phyloP scores from a whole-genome alignment of 176 grass and related monocot genomes.

The maize (Zea mays) region Zm-B73-REFERENCE-NAM-5.0 NC_050103.1:75109001-75109500 shows the following conservation, averaged over 20 bases:
- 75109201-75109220: background rate
- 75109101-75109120: conserved; percentile 91
- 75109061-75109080: conserved; percentile 88
- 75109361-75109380: no score
- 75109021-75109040: conserved; percentile 88
- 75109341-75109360: background rate
- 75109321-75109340: conserved; percentile 91
- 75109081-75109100: conserved; percentile 98
- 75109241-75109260: background rate
- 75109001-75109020: conserved; percentile 90
- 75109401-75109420: no score
- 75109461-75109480: no score
- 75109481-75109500: no score
- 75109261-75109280: background rate
- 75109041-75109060: conserved; percentile 96
- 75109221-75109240: no score
- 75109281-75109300: conserved; percentile 90
- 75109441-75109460: no score
- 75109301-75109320: conserved; percentile 89
- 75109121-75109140: conserved; percentile 54
- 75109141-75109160: background rate
- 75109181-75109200: background rate
- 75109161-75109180: background rate
- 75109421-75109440: no score
- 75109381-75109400: no score